Conservation (phyloP, 129 eudicot species). For the Rutidosis leptorrhynchoides region DNA sequence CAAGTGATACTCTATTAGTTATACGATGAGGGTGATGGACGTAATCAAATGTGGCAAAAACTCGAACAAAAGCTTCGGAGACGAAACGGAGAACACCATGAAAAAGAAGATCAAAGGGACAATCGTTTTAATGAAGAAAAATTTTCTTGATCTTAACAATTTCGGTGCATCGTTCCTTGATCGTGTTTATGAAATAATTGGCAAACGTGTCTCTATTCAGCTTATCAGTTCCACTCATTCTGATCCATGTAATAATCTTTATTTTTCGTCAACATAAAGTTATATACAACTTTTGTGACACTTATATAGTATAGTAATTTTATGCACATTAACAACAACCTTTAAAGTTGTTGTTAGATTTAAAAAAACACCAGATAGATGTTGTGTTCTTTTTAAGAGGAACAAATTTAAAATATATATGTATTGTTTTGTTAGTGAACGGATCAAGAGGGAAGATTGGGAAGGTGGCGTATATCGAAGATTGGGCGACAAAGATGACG, state of each 20-base stretch:
- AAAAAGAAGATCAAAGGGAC: slow-evolving; percentile 46
- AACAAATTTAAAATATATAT: too few relatives aligned
- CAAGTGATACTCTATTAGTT: too few relatives aligned
- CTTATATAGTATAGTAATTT: too few relatives aligned
- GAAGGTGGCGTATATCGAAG: slow-evolving; percentile 32
- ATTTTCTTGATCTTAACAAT: slow-evolving; percentile 48
- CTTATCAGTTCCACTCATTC: slow-evolving; percentile 50
- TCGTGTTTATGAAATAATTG: slow-evolving; percentile 50
- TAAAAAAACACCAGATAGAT: too few relatives aligned
- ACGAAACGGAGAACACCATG: background rate
- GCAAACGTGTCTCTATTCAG: slow-evolving; percentile 57
- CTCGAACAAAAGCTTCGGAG: background rate
- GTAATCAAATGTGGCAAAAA: slow-evolving; percentile 16
- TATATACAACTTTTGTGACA: too few relatives aligned
- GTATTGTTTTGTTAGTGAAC: slow-evolving; percentile 1
- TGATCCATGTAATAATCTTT: slow-evolving; percentile 8
- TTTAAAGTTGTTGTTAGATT: too few relatives aligned
- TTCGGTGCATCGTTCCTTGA: slow-evolving; percentile 50
- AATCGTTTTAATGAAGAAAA: slow-evolving; percentile 69
- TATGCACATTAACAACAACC: too few relatives aligned
- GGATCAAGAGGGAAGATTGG: slow-evolving; percentile 9
- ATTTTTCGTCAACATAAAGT: too few relatives aligned
- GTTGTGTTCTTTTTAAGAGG: too few relatives aligned
- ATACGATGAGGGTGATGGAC: slow-evolving; percentile 23
- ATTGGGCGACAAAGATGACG: slow-evolving; percentile 35